A percentile compares a stretch with the other conserved stretches of the same genome.
Evolutionary conservation across 805 yeast species (phyloP).

Genomic region (Metschnikowia lunata): DNA sequence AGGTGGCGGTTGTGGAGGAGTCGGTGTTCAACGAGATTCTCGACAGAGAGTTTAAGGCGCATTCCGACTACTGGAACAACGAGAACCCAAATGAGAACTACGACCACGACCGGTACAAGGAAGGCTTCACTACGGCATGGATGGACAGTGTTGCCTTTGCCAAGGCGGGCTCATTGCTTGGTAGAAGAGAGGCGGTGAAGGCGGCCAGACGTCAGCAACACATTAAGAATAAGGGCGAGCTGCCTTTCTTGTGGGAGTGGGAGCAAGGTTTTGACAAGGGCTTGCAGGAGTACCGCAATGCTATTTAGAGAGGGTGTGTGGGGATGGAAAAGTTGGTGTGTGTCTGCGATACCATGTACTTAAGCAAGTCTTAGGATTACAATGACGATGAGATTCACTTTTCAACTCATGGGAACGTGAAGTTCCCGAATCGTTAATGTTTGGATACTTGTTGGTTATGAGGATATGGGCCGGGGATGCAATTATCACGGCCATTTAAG

Average conservation of each 20-base stretch:
- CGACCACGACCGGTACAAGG: conserved; percentile 78
- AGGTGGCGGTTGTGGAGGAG: conserved; percentile 34
- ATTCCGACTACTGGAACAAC: conserved; percentile 64
- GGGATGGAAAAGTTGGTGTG: too few relatives aligned
- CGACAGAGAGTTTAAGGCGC: conserved; percentile 39
- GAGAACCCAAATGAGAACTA: conserved; percentile 54
- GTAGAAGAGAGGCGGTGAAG: conserved; percentile 57
- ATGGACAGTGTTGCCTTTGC: conserved; percentile 67
- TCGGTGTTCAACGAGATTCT: conserved; percentile 38
- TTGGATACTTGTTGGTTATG: too few relatives aligned
- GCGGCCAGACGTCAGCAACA: conserved; percentile 61
- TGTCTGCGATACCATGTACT: too few relatives aligned
- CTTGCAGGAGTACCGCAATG: conserved; percentile 33
- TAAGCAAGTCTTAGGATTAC: too few relatives aligned
- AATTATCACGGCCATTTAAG: too few relatives aligned
- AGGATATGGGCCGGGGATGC: too few relatives aligned
- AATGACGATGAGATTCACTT: too few relatives aligned
- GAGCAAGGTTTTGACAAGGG: conserved; percentile 80
- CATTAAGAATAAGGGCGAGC: conserved; percentile 47
- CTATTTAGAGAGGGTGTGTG: not conserved
- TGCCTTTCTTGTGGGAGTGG: conserved; percentile 77
- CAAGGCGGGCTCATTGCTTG: conserved; percentile 63
- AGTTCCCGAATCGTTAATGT: too few relatives aligned
- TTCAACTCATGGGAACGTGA: too few relatives aligned
- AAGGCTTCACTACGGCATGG: conserved; percentile 77